Percentiles rank a stretch among this genome's conserved stretches.
Conservation (phyloP, 1,284 basidiomycete genomes). For the Fomitopsis schrenkii region DNA sequence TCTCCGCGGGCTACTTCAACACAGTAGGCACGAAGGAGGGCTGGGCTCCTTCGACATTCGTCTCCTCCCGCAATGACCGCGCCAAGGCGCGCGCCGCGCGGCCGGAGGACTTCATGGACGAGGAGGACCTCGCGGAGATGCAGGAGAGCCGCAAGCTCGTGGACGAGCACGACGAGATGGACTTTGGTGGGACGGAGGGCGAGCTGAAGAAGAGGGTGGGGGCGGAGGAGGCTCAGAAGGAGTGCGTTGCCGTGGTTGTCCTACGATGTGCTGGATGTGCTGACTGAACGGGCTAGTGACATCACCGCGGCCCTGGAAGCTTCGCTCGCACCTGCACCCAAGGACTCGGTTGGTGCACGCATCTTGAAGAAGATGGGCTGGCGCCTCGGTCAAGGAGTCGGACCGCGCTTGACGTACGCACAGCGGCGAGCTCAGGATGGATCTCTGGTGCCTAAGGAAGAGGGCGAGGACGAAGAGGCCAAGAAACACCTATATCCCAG, state of each 20-base stretch:
- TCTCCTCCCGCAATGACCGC: conserved; percentile 77
- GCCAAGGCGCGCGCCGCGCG: conserved; percentile 56
- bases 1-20: conserved; percentile 97
- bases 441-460: conserved; percentile 29
- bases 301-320: conserved; percentile 57
- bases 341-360: conserved; percentile 73
- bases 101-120: conserved; percentile 98
- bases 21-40: conserved; percentile 96
- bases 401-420: conserved; percentile 81
- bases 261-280: neutral
- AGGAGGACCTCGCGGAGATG: conserved; percentile 88
- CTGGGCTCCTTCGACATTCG: conserved; percentile 92
- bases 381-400: conserved; percentile 89
- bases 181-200: conserved; percentile 55
- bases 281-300: conserved; percentile 37
- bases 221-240: conserved; percentile 40
- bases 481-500: conserved; percentile 85
- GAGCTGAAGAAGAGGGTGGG: conserved; percentile 33
- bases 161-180: conserved; percentile 75
- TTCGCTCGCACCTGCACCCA: conserved; percentile 55
- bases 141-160: conserved; percentile 70
- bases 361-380: conserved; percentile 95
- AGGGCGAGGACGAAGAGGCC: conserved; percentile 71
- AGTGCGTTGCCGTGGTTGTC: conserved; percentile 42
- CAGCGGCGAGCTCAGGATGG: conserved; percentile 40